Percentiles rank a stretch among this genome's conserved stretches.
These are phyloP conservation scores for Pelargonium citronellum DNA, from an alignment of 441 rosid genomes.

Conservation along the genomic window DNA sequence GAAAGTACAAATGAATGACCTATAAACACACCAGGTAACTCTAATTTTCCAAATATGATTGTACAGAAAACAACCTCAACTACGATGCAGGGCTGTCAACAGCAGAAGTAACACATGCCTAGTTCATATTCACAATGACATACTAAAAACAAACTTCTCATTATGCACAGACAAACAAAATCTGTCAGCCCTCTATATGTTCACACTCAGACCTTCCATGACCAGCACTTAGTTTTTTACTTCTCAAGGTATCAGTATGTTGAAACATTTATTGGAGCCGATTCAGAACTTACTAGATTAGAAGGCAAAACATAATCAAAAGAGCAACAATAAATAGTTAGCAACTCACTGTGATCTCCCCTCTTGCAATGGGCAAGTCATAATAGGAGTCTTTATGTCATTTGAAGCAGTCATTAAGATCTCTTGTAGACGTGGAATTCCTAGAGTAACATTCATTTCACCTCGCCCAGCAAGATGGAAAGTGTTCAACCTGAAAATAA, in stretches of 20 bases:
- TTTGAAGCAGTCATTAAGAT: slow-evolving; percentile 85
- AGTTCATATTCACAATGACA: background rate
- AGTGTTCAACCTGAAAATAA: slow-evolving; percentile 71
- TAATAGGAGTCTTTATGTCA: slow-evolving; percentile 80
- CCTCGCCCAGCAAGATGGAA: slow-evolving; percentile 99
- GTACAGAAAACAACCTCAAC: background rate
- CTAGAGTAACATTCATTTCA: slow-evolving; percentile 97
- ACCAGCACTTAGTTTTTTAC: background rate
- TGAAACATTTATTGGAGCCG: too few relatives aligned
- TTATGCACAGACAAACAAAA: background rate
- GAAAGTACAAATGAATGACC: background rate
- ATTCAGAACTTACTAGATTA: too few relatives aligned
- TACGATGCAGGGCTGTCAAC: too few relatives aligned
- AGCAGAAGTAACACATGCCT: background rate
- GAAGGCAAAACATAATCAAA: background rate
- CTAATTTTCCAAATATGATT: background rate
- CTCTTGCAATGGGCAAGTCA: slow-evolving; percentile 78
- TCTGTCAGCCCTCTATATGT: background rate
- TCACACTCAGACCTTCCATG: background rate
- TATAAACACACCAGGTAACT: background rate
- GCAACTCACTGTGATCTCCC: slow-evolving; percentile 63
- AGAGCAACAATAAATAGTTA: slow-evolving; percentile 13
- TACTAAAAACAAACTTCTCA: background rate
- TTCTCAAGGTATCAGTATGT: background rate
- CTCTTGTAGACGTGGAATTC: slow-evolving; percentile 95